Evolutionary conservation across 345 rosid species (phyloP), one percentile per base, ranked within the genome.

Genomic region (Eucalyptus brandiana): DNA sequence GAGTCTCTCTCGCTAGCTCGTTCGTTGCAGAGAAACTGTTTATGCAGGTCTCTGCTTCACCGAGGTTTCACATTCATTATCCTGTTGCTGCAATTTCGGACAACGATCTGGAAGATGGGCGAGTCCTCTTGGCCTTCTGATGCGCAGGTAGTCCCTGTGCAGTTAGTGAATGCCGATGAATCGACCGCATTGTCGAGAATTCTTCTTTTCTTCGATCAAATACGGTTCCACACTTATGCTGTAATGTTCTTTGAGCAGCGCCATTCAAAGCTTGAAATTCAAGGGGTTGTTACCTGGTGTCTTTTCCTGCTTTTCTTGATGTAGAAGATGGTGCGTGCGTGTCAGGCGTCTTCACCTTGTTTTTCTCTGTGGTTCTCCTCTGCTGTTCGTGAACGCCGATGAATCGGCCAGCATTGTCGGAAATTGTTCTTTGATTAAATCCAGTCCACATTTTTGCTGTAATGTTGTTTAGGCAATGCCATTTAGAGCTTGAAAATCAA

Each of bases 41-140:
- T 76, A 40, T 21, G 47, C 42, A 40, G 24, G 47, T 37, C 85
- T 76, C 85, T 21, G 30, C 47, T 37, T 12, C 37, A 15, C 76
- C 18, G 19, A 65, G 76, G 37, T 65, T 65, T n/a, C 83, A 6
- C 85, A 6, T 40, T 76, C 47, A 37, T 40, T 76, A 26, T 6
- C 47, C 85, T 40, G 28, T 76, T 76, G 47, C 85, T 76, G 85
- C 85, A 21, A 21, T 76, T 44, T 42, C 49, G 80, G 76, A 40
- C 83, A 14, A 86, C 80, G 45, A 30, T 40, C 83, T 54, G 62
- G 32, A 34, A 58, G 80, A 90, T 91, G 91, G 88, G 87, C 28
- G 40, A 85, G 56, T 90, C 49, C 8, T 80, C 89, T 49, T 89
- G 92, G 93, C 88, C 90, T 86, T 65, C 89, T 49, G 87, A 87